Evolutionary conservation across 306 rosid species (phyloP), one percentile per base, ranked within the genome.

Genomic region (Prunus mume): DNA sequence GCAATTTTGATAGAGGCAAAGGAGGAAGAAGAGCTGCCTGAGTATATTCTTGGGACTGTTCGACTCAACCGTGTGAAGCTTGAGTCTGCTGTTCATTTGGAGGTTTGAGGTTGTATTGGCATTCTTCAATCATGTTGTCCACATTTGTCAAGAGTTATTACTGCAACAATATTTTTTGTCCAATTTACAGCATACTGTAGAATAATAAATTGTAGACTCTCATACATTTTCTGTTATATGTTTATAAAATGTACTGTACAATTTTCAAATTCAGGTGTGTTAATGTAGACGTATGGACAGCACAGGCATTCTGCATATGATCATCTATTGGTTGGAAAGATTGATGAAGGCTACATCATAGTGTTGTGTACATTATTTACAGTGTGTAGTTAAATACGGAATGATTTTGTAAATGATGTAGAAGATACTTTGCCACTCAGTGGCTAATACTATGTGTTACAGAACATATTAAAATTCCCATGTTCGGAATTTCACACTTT

Each of bases 1-100:
- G 98, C 92, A 50, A 90, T 92, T 86, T 85, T 95, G 63, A 82
- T 95, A 71, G 98, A 90, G 96, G 98, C 93, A 45, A 90, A 82
- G 82, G 96, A 89, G 84, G 94, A 85, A 70, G 82, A 50, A 46
- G 96, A 90, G 78, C 77, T 95, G 69, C 98, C 98, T 0, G 98
- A 95, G 80, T 92, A 84, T 83, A 74, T 95, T 90, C 96, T 95
- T 24, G 98, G 96, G 68, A 92, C 95, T 10, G 96, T 89, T 46
- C 89, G 96, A 72, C 85, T 90, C 71, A 92, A 90, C 70, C 91
- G 87, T 19, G 1, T 95, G 76, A 89, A 46, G 86, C 89, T 65
- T 46, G 96, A 92, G 55, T 84, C 96, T n/a, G 96, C 98, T 62
- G 78, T 79, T 38, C 75, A 18, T 14, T 84, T 89, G 77, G 90